Base-by-base conservation (phyloP, 2,329 filamentous ascomycete species). In the Dothistroma septosporum region DNA sequence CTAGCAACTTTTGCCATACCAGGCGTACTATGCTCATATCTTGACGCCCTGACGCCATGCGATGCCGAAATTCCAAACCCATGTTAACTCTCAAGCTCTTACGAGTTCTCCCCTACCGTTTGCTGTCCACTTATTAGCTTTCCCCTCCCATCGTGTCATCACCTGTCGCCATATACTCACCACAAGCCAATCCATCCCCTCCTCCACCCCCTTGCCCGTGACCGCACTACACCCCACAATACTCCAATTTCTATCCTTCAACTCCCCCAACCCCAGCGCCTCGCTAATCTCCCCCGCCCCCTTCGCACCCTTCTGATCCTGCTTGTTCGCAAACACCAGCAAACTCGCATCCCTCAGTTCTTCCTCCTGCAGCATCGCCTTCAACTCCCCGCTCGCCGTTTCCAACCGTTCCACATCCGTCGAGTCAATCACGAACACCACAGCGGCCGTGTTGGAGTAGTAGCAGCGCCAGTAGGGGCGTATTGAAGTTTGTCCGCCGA, bases 111-210 rank as follows among this genome's bases (percentile, higher is more conserved):
- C 21, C 67, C 67, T 11, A 69, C 67, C 32, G 67, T 69, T 66
- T 69, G 66, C 67, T 69, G 57, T 33, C 21, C n/a, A 16, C 11
- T 16, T 11, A 37, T 68, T 47, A 64, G 58, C 54, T 50, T 33
- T 48, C 22, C 2, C 22, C 12, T 11, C 11, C 5, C 52, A 49
- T 35, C 47, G 12, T 28, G 19, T 47, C 24, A 19, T 46, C 2
- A 47, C 12, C n/a, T 12, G 24, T 41, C 31, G 44, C 4, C 16
- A 28, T n/a, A 28, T 58, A 82, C 82, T 78, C 78, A 93, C 90
- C 82, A 95, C 92, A 74, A 99, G 81, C 94, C 94, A 99, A 77
- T 99, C 94, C 94, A 99, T 99, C 62, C 94, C 94, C 78, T 99
- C 94, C 65, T 88, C 91, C 49, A 99, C 90, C 75, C 94, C 94